Conservation (phyloP, 1,139 yeast genomes). For the Taiozyma onychis region DNA sequence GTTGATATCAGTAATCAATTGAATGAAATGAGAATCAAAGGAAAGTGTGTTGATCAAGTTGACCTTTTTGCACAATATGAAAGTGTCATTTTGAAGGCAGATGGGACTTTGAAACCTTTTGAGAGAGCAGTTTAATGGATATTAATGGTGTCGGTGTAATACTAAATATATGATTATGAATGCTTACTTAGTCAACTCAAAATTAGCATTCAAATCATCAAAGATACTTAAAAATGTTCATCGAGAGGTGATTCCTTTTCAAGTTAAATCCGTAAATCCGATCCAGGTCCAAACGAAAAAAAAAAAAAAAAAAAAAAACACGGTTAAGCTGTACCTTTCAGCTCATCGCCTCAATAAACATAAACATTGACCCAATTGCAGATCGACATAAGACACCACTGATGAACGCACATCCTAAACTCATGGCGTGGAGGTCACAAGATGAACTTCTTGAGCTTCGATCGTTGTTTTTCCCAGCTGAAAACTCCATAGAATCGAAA, state of each 20-base stretch:
- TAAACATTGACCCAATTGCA: not conserved
- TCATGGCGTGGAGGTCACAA: constrained; percentile 50
- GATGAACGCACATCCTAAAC: constrained; percentile 33
- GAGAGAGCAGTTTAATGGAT: not conserved
- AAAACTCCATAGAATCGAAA: constrained; percentile 23
- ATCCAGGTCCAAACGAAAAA: no score
- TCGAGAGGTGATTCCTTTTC: no score
- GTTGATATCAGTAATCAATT: constrained; percentile 34
- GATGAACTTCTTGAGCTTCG: constrained; percentile 50
- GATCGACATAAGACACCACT: not conserved
- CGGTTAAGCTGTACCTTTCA: no score
- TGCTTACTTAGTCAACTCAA: no score
- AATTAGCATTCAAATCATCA: no score
- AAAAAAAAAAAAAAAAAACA: not conserved
- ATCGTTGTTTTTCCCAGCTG: constrained; percentile 56
- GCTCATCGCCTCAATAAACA: not conserved
- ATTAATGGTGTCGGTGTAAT: no score
- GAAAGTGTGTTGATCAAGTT: constrained; percentile 8
- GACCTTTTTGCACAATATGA: constrained; percentile 7
- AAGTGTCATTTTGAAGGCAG: constrained; percentile 4
- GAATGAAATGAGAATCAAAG: constrained; percentile 19
- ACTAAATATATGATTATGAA: no score
- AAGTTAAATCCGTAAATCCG: not conserved
- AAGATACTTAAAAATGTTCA: no score
- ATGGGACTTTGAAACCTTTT: constrained; percentile 1